Conservation (phyloP, 2,329 filamentous ascomycete species). For the Talaromyces sp. region DNA sequence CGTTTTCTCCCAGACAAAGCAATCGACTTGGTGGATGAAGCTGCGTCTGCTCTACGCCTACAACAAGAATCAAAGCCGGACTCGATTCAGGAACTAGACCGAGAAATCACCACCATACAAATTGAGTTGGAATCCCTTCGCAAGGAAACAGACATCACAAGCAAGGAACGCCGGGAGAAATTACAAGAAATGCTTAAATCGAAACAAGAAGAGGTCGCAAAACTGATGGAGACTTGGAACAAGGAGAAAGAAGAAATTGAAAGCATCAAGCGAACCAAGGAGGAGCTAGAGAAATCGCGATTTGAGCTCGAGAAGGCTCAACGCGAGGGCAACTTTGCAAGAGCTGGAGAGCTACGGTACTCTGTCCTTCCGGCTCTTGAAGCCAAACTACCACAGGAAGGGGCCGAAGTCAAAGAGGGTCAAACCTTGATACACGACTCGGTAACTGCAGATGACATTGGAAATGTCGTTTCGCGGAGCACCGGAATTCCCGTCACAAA, state of each 20-base stretch:
- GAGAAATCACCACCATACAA: conserved; percentile 94
- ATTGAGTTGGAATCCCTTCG: conserved; percentile 92
- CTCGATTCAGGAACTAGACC: conserved; percentile 84
- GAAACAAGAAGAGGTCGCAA: conserved; percentile 71
- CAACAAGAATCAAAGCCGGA: conserved; percentile 98
- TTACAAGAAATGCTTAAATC: conserved; percentile 70
- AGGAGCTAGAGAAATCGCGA: conserved; percentile 78
- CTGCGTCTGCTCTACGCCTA: conserved; percentile 79
- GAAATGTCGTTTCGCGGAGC: conserved; percentile 79
- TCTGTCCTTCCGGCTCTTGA: conserved; percentile 79
- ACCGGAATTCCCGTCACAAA: conserved; percentile 93
- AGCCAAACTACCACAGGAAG: conserved; percentile 72
- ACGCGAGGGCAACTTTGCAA: conserved; percentile 79
- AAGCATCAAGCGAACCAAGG: conserved; percentile 78
- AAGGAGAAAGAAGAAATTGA: conserved; percentile 83
- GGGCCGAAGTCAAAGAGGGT: conserved; percentile 43
- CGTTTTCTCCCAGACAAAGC: conserved; percentile 95
- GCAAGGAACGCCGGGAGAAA: conserved; percentile 80
- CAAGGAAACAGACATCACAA: conserved; percentile 88
- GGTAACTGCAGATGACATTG: conserved; percentile 93
- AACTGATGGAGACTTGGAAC: conserved; percentile 79
- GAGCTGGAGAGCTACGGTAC: conserved; percentile 87
- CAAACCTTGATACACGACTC: conserved; percentile 80
- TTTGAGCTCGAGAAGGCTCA: conserved; percentile 85
- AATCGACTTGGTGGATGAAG: conserved; percentile 94